Percentiles rank a stretch among this genome's conserved stretches.
phyloP scores from a whole-genome alignment of 768 basidiomycete genomes.

The Serendipita sp. region DNA sequence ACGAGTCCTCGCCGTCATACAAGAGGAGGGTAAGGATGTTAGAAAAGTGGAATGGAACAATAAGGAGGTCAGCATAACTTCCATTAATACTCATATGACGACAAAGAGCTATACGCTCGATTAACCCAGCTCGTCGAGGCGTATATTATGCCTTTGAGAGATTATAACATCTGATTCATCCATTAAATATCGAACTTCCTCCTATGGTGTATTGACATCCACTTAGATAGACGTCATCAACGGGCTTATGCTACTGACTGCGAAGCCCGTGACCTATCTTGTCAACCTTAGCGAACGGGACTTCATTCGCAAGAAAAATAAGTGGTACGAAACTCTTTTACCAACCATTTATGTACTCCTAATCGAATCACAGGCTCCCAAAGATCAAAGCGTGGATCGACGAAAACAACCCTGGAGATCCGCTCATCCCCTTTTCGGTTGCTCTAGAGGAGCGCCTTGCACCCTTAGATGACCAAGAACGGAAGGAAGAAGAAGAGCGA shows the following conservation, averaged over 20 bases:
- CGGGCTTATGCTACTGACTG: constrained; percentile 74
- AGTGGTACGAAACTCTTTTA: constrained; percentile 47
- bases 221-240: constrained; percentile 79
- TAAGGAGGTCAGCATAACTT: constrained; percentile 63
- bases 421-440: constrained; percentile 92
- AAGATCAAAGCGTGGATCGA: constrained; percentile 99
- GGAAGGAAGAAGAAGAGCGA: constrained; percentile 64
- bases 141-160: constrained; percentile 61
- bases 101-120: constrained; percentile 71
- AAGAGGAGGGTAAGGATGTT: constrained; percentile 71
- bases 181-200: neutral
- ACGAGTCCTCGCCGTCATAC: constrained; percentile 65
- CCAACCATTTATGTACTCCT: neutral
- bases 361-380: constrained; percentile 42
- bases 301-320: constrained; percentile 95
- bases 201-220: neutral
- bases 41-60: constrained; percentile 89
- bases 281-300: constrained; percentile 94
- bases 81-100: constrained; percentile 27
- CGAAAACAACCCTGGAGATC: constrained; percentile 87
- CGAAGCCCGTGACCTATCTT: constrained; percentile 94
- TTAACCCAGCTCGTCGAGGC: constrained; percentile 92
- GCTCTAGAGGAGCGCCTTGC: constrained; percentile 83
- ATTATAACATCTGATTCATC: constrained; percentile 21
- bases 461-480: constrained; percentile 36